Base-by-base conservation (phyloP, 371 early-diverging fungal species). In the Lichtheimia ramosa region DNA sequence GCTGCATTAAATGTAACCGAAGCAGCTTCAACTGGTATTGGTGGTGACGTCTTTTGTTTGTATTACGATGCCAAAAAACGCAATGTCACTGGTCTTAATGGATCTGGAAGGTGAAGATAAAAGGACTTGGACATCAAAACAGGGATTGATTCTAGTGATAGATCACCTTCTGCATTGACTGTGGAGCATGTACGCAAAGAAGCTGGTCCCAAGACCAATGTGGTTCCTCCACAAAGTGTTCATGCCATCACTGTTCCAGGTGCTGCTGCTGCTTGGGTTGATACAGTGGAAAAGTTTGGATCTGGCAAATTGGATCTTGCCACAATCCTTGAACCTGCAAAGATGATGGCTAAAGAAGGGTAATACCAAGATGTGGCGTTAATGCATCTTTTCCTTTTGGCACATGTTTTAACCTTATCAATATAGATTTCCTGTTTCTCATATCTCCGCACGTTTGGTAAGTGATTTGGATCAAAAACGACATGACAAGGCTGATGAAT, bases 11-110 rank as follows among this genome's bases (percentile, higher is more conserved):
- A 83, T 57, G 83, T 88, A 8, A 81, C 88, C 83, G 92, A 96
- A 71, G 93, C 96, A 7, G 79, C 85, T 40, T 90, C 91, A 0
- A 93, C 95, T 15, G 97, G 97, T 10, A 86, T 96, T 58, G 97
- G 97, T 43, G 97, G 97, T 42, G 97, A 96, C 66, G 88, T 87
- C 43, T 96, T 96, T 70, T 87, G 92, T 61, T 77, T 96, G 14
- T 91, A 86, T 64, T 92, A 89, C 69, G 81, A 87, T 61, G 85
- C 87, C 34, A 87, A 81, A 51, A 65, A 71, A 7, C 75, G 78
- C 27, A 71, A 64, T 1, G 89, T 91, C 15, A 66, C 71, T 34
- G 90, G 82, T 0, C 62, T 89, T 14, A 93, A 93, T 70, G 93
- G 89, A 15, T 89, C 89, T 16, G 92, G 93, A 54, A 82, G 89